Conservation (phyloP, 2,329 filamentous ascomycete genomes). For the Ophiognomonia clavigignenti-juglandacearum region DNA sequence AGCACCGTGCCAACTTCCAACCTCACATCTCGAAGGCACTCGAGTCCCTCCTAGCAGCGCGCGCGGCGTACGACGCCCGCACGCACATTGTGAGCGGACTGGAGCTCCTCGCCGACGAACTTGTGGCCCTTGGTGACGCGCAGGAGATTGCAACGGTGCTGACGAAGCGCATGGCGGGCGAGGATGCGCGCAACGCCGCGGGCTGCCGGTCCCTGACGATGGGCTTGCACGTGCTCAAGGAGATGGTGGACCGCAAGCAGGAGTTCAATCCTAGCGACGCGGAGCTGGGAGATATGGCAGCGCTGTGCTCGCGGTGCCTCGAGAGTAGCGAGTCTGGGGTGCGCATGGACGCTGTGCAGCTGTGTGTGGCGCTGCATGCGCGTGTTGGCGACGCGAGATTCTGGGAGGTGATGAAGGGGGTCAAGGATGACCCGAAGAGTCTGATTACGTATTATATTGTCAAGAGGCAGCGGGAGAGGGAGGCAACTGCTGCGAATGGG, state of each 20-base stretch:
- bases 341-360: conserved; percentile 70
- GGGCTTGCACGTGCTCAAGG: conserved; percentile 58
- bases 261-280: conserved; percentile 44
- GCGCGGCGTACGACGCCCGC: conserved; percentile 61
- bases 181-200: conserved; percentile 38
- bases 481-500: not conserved
- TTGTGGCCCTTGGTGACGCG: conserved; percentile 61
- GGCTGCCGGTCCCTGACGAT: conserved; percentile 54
- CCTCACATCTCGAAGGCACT: conserved; percentile 65
- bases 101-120: conserved; percentile 68
- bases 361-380: conserved; percentile 69
- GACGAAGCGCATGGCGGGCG: conserved; percentile 40
- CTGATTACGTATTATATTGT: conserved; percentile 79
- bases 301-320: conserved; percentile 50
- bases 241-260: conserved; percentile 47
- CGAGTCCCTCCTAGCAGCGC: conserved; percentile 60
- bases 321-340: conserved; percentile 58
- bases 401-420: conserved; percentile 60
- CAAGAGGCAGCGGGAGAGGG: conserved; percentile 56
- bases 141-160: conserved; percentile 55
- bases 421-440: conserved; percentile 69
- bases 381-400: conserved; percentile 57
- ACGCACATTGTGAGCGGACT: conserved; percentile 71
- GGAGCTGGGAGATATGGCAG: conserved; percentile 48
- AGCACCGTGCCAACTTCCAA: conserved; percentile 60